Percentiles rank a stretch among this genome's conserved stretches.
phyloP scores from a whole-genome alignment of 2,329 filamentous ascomycete genomes.

The Hirsutella thompsonii region DNA sequence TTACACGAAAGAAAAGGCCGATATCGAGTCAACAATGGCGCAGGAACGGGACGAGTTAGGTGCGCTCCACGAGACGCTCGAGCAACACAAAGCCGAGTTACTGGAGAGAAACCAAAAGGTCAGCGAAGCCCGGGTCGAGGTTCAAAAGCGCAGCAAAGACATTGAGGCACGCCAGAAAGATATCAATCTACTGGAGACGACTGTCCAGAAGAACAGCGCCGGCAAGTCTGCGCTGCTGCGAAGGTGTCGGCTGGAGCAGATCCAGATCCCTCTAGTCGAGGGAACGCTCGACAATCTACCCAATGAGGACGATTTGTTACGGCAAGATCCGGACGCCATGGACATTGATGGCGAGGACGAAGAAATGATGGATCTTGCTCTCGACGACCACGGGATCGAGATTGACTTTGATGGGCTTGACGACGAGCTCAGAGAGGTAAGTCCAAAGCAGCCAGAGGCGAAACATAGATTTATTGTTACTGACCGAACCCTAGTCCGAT shows the following conservation, averaged over 20 bases:
- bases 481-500: conserved; percentile 44
- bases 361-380: conserved; percentile 46
- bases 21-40: conserved; percentile 61
- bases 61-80: conserved; percentile 57
- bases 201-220: conserved; percentile 74
- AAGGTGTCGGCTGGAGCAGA: conserved; percentile 86
- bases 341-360: conserved; percentile 66
- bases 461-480: conserved; percentile 14
- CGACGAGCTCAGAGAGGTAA: conserved; percentile 67
- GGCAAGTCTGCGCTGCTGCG: conserved; percentile 74
- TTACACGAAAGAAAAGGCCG: conserved; percentile 59
- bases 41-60: conserved; percentile 66
- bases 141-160: conserved; percentile 73
- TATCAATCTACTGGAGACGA: conserved; percentile 68
- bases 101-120: conserved; percentile 62
- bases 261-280: conserved; percentile 65
- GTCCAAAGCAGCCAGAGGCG: conserved; percentile 12
- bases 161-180: conserved; percentile 63
- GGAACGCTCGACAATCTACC: conserved; percentile 77
- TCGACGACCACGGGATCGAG: conserved; percentile 85
- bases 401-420: conserved; percentile 75
- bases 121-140: conserved; percentile 62
- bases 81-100: conserved; percentile 54
- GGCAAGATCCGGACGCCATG: conserved; percentile 77
- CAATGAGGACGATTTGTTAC: conserved; percentile 68